phyloP scores from a whole-genome alignment of 108 stramenopile genomes.

The Craspedostauros australis region DNA sequence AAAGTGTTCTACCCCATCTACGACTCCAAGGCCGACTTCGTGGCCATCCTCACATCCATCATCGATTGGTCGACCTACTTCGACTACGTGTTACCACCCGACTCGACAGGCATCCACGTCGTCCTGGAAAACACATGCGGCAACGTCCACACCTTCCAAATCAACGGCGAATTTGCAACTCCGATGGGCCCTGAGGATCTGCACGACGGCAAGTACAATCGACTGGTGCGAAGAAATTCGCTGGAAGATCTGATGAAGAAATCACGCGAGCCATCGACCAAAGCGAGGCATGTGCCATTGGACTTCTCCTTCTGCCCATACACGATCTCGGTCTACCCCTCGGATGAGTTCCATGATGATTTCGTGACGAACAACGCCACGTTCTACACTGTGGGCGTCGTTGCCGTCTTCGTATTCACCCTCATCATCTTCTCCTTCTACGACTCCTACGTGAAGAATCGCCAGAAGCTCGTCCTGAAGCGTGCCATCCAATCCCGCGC shows the following conservation, averaged over 20 bases:
- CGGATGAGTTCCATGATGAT: conserved; percentile 3
- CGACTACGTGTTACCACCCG: not conserved
- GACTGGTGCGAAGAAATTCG: not conserved
- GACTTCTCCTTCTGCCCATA: conserved; percentile 12
- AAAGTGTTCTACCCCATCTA: not conserved
- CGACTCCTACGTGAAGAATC: conserved; percentile 20
- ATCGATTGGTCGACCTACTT: not conserved
- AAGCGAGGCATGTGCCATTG: no score
- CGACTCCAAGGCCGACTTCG: not conserved
- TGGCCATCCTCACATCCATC: not conserved
- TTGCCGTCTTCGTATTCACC: conserved; percentile 21
- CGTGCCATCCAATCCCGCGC: not conserved
- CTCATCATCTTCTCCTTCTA: conserved; percentile 16
- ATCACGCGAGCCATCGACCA: no score
- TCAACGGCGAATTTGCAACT: not conserved
- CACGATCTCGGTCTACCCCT: conserved; percentile 13
- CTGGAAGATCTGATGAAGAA: not conserved
- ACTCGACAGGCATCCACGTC: not conserved
- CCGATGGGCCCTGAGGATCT: not conserved
- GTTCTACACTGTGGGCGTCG: conserved; percentile 2
- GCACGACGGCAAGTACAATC: not conserved
- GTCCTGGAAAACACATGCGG: not conserved
- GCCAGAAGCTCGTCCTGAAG: conserved; percentile 17
- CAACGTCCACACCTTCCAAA: not conserved
- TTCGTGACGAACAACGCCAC: conserved; percentile 9